phyloP scores from a whole-genome alignment of 2,329 filamentous ascomycete species.

The Phaeoacremonium minimum region DNA sequence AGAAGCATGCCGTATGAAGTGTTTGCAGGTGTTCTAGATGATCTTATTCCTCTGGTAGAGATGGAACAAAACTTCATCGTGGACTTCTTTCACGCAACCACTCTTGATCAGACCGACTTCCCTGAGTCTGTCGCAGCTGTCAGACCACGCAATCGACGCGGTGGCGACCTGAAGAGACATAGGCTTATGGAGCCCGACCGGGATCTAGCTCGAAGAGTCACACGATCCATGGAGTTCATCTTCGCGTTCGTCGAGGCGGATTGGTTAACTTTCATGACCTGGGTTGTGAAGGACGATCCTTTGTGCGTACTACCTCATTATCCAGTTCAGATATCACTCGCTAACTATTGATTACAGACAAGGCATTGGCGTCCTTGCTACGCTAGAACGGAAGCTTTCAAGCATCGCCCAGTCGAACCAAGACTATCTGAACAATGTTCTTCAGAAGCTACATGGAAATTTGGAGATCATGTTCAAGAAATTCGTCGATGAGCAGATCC shows the following conservation, averaged over 20 bases:
- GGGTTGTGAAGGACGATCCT: conserved; percentile 75
- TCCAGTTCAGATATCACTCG: neutral
- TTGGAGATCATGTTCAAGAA: conserved; percentile 75
- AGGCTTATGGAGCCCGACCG: conserved; percentile 86
- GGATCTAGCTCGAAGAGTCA: conserved; percentile 76
- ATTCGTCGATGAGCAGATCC: conserved; percentile 92
- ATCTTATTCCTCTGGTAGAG: conserved; percentile 76
- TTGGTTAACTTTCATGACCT: conserved; percentile 75
- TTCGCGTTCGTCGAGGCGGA: conserved; percentile 80
- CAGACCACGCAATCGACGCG: conserved; percentile 63
- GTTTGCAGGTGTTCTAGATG: conserved; percentile 75
- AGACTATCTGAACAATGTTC: conserved; percentile 74
- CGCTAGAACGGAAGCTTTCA: conserved; percentile 72
- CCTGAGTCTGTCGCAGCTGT: conserved; percentile 68
- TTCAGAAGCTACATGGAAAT: conserved; percentile 75
- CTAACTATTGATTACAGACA: conserved; percentile 49
- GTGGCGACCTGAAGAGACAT: conserved; percentile 68
- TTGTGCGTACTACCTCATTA: conserved; percentile 55
- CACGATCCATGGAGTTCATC: conserved; percentile 84
- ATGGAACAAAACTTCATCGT: conserved; percentile 97
- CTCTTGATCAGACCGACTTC: conserved; percentile 76
- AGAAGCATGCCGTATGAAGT: conserved; percentile 74
- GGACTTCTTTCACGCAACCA: conserved; percentile 96
- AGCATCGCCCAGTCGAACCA: conserved; percentile 88
- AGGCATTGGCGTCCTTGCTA: conserved; percentile 80